phyloP scores from a whole-genome alignment of 352 stramenopile genomes.

The Phytophthora pistaciae region DNA sequence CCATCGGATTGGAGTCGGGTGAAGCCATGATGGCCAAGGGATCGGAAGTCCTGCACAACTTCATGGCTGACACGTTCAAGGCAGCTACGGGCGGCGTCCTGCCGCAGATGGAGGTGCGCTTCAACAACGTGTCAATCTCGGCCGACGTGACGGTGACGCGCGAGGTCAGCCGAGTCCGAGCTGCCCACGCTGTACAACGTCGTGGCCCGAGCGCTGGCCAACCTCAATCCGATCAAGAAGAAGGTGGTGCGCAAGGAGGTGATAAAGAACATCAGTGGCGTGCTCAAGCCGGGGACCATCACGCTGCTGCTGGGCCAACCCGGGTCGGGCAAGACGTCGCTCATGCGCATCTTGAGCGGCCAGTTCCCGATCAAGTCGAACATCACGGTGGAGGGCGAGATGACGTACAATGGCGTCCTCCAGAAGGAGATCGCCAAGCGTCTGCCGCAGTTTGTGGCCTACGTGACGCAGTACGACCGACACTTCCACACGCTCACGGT shows the following conservation, averaged over 20 bases:
- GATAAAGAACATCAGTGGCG: conserved; percentile 38
- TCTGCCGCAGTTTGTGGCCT: conserved; percentile 44
- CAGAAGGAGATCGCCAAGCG: conserved; percentile 31
- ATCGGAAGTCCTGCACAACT: conserved; percentile 24
- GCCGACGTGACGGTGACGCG: conserved; percentile 31
- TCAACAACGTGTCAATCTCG: conserved; percentile 36
- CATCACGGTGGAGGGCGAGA: conserved; percentile 39
- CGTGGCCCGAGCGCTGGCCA: conserved; percentile 3
- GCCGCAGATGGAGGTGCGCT: conserved; percentile 40
- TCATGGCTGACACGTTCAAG: conserved; percentile 35
- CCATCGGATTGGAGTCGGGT: background rate
- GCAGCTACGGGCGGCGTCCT: conserved; percentile 25
- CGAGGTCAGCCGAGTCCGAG: conserved; percentile 33
- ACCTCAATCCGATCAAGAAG: conserved; percentile 31
- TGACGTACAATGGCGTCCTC: conserved; percentile 43
- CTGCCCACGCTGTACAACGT: conserved; percentile 49
- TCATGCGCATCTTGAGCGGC: conserved; percentile 42
- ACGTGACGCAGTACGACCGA: conserved; percentile 41
- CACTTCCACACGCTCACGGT: conserved; percentile 44
- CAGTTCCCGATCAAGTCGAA: conserved; percentile 39
- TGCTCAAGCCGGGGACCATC: conserved; percentile 42
- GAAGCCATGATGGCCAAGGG: conserved; percentile 26
- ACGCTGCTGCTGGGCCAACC: conserved; percentile 51
- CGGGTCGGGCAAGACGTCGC: conserved; percentile 45
- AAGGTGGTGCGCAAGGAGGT: conserved; percentile 43